Base-by-base conservation (phyloP, 1,139 yeast species). In the Hemisphaericaspora lyxosophila region DNA sequence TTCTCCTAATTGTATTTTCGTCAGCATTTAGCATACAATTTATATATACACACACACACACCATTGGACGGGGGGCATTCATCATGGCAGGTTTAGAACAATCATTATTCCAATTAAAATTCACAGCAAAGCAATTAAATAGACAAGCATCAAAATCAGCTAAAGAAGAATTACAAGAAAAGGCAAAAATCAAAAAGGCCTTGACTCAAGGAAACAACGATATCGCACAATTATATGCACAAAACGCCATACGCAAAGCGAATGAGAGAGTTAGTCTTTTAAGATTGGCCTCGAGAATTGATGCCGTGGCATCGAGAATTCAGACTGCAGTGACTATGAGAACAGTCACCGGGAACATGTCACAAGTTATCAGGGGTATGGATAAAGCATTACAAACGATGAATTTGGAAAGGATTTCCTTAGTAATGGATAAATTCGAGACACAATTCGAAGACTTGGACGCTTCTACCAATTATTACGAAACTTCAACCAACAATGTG, bases 241-340 rank as follows among this genome's bases (percentile, higher is more conserved):
- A 90, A 50, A 92, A 90, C 60, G 97, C 98, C 34, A 88, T 94
- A 36, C 76, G 98, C 41, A 94, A 94, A 62, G 76, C 86, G 36
- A 86, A 87, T 49, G 99, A 94, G 60, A 70, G 95, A 46, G 72
- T 92, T 33, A 92, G 85, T 55, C 65, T 94, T 44, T 69, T 94
- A 39, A 74, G 94, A 48, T 70, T 94, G 43, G 85, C 97, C 0
- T 86, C 96, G 0, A 67, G 97, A 40, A 87, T 94, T 24, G 99
- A 94, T 60, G 94, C 97, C 0, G 98, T 94, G 20, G 96, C 97
- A 0, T 84, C 95, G 7, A 67, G 98, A 42, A 96, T 94, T 2
- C 97, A 92, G 54, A 94, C 98, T 0, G 97, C 98, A 0, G 97
- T 90, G 4, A 90, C 97, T 0, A 92, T 92, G 98, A 74, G 96